Conservation (phyloP, 305 asterid species). For the Ilex paraguariensis region DNA sequence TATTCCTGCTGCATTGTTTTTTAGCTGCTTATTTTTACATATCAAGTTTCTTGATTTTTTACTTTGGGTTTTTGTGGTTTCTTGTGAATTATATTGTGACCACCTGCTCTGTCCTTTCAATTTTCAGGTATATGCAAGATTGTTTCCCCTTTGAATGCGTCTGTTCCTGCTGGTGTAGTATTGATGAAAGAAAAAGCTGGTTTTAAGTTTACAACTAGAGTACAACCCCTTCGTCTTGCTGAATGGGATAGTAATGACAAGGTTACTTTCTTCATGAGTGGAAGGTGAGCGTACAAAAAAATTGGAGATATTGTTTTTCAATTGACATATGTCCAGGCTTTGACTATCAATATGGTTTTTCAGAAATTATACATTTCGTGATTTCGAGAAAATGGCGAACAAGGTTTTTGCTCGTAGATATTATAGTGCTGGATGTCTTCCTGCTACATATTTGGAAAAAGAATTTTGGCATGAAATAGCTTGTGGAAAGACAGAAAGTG, state of each 20-base stretch:
- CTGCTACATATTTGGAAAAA: slow-evolving; percentile 72
- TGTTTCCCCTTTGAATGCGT: slow-evolving; percentile 79
- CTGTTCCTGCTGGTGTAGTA: slow-evolving; percentile 94
- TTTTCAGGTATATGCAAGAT: slow-evolving; percentile 89
- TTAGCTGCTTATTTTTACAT: too few species aligned
- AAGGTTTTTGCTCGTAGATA: slow-evolving; percentile 87
- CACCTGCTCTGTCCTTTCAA: slow-evolving; percentile 3
- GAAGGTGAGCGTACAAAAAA: slow-evolving; percentile 49
- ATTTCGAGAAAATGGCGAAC: slow-evolving; percentile 97
- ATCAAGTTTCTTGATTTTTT: background rate
- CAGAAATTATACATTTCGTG: slow-evolving; percentile 93
- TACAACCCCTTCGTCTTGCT: slow-evolving; percentile 96
- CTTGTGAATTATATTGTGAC: slow-evolving; percentile 3
- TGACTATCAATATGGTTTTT: slow-evolving; percentile 31
- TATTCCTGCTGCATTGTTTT: too few species aligned
- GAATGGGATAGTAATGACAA: slow-evolving; percentile 91
- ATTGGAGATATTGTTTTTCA: slow-evolving; percentile 4
- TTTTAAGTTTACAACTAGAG: slow-evolving; percentile 91
- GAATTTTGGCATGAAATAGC: slow-evolving; percentile 99
- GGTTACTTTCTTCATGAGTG: slow-evolving; percentile 94
- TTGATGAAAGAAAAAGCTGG: slow-evolving; percentile 80
- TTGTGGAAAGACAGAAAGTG: slow-evolving; percentile 91
- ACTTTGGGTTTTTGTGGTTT: background rate
- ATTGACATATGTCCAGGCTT: slow-evolving; percentile 7
- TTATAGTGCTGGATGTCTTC: slow-evolving; percentile 82